These are phyloP conservation scores for Sordariomycetes sp. DNA, from an alignment of 2,329 filamentous ascomycete species.

Conservation along the genomic window DNA sequence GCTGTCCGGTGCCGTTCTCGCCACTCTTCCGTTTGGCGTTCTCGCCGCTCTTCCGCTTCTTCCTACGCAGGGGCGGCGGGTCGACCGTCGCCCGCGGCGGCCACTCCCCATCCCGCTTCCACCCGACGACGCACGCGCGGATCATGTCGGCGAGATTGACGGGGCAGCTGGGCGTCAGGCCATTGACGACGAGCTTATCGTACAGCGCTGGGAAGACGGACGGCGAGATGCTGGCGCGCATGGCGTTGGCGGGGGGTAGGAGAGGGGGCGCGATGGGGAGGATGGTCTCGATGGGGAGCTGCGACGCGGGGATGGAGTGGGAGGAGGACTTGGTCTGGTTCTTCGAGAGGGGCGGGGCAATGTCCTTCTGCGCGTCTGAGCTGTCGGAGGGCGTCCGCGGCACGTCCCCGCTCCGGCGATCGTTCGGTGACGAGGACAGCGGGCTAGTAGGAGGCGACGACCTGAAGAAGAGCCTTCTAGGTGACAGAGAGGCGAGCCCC, in stretches of 20 bases:
- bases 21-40: slow-evolving; percentile 9
- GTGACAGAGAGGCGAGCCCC: slow-evolving; percentile 30
- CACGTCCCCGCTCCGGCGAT: slow-evolving; percentile 16
- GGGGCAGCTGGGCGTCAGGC: slow-evolving; percentile 73
- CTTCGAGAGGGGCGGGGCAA: slow-evolving; percentile 8
- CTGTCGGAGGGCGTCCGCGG: slow-evolving; percentile 29
- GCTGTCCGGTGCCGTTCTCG: slow-evolving; percentile 10
- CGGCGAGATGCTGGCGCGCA: slow-evolving; percentile 67
- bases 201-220: slow-evolving; percentile 73
- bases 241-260: slow-evolving; percentile 61
- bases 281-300: slow-evolving; percentile 38
- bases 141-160: slow-evolving; percentile 80
- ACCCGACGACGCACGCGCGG: slow-evolving; percentile 72
- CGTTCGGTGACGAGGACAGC: slow-evolving; percentile 10
- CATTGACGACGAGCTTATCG: slow-evolving; percentile 75
- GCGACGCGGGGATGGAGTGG: slow-evolving; percentile 3
- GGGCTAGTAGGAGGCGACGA: slow-evolving; percentile 21
- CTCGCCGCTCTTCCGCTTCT: slow-evolving; percentile 22
- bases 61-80: slow-evolving; percentile 31
- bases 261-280: slow-evolving; percentile 65
- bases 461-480: slow-evolving; percentile 39
- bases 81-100: slow-evolving; percentile 52
- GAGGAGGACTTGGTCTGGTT: slow-evolving; percentile 2
- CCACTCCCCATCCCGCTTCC: slow-evolving; percentile 93
- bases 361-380: slow-evolving; percentile 28